These are phyloP conservation scores for Boeremia lycopersici DNA, from an alignment of 2,329 filamentous ascomycete genomes.

Conservation along the genomic window DNA sequence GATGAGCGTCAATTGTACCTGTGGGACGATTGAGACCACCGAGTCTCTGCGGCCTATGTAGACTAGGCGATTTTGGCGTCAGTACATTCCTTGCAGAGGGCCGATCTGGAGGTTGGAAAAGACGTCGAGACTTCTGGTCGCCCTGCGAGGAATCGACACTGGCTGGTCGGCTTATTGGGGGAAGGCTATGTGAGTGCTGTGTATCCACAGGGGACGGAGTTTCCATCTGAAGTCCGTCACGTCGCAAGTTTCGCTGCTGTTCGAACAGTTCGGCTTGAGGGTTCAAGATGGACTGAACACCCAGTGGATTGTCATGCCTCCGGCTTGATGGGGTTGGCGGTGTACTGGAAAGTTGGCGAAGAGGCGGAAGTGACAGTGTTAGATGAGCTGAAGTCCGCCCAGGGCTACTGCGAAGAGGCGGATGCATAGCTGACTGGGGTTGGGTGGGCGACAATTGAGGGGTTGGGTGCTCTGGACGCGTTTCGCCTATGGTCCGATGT, in stretches of 20 bases:
- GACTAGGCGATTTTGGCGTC: constrained; percentile 62
- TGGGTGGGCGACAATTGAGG: constrained; percentile 39
- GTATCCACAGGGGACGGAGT: constrained; percentile 48
- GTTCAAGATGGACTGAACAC: constrained; percentile 56
- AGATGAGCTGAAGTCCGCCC: constrained; percentile 24
- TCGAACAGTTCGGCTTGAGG: constrained; percentile 46
- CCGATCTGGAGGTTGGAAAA: constrained; percentile 34
- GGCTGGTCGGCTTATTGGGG: constrained; percentile 43
- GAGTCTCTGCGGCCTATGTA: constrained; percentile 59
- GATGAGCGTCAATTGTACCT: constrained; percentile 56
- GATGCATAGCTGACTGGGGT: constrained; percentile 33
- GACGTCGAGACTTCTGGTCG: constrained; percentile 29
- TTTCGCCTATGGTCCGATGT: constrained; percentile 26
- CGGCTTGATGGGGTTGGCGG: constrained; percentile 41
- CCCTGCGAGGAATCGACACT: constrained; percentile 43
- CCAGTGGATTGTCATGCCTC: constrained; percentile 45
- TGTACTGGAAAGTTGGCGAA: constrained; percentile 44
- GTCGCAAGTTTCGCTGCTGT: constrained; percentile 42
- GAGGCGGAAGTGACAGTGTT: constrained; percentile 40
- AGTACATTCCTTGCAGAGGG: constrained; percentile 56
- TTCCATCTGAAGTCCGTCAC: constrained; percentile 53
- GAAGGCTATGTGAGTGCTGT: constrained; percentile 41
- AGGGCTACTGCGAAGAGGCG: constrained; percentile 29
- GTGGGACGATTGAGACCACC: constrained; percentile 51
- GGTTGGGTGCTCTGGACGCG: constrained; percentile 33